Evolutionary conservation across 768 basidiomycete genomes (phyloP), one percentile per base, ranked within the genome.

Genomic region (Leccinellum albellum): DNA sequence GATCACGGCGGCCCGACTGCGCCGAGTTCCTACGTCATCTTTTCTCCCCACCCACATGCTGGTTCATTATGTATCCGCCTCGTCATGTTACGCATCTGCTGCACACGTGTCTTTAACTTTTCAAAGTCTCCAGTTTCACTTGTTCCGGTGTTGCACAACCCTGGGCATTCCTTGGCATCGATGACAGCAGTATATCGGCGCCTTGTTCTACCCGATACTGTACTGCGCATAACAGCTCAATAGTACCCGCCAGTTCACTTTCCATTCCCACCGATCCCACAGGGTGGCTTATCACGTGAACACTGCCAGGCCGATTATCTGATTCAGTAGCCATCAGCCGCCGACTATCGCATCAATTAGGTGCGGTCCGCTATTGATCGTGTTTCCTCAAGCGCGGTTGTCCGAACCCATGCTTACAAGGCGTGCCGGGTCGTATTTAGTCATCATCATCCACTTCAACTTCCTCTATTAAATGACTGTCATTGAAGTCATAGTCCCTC

Each of bases 1-100:
- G 59, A 70, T 70, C 68, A 47, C 55, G 54, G 13, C 63, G 63
- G 56, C 48, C 57, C 59, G 58, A 37, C 17, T 40, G 20, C 40
- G 10, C 40, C 40, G n/a, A n/a, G 40, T 42, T 20, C 26, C 50
- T 50, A 61, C 65, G 64, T 66, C 65, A 68, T 57, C 21, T 32
- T 21, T 33, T 21, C 59, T 57, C 51, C 64, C 42, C 51, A 51
- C 26, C 44, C 44, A 23, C 44, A 6, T 6, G 44, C 42, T 21
- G 23, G 44, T 45, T 45, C 44, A 45, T 23, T 23, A 37, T 37
- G 35, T 37, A 37, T 6, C 13, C 6, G 7, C 33, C 17, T n/a
- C 2, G 17, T 17, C 35, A n/a, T n/a, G 17, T 37, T 37, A n/a
- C 17, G 17, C 35, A 37, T 17, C 15, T 28, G 28, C 28, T 28